phyloP scores from a whole-genome alignment of 768 basidiomycete species.

The Suillus weaverae region DNA sequence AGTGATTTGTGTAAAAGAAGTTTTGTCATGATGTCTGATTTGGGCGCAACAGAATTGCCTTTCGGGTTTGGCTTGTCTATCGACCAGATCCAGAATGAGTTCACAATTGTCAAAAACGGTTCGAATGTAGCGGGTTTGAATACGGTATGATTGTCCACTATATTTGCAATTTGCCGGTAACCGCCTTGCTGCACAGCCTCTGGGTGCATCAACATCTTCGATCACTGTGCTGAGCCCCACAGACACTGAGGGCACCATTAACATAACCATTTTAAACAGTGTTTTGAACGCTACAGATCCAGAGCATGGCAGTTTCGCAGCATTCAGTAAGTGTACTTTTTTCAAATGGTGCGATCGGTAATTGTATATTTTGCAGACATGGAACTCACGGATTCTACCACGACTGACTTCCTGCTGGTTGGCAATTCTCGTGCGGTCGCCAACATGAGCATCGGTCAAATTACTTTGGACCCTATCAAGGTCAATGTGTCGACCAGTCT shows the following conservation, averaged over 20 bases:
- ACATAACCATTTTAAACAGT: slow-evolving; percentile 61
- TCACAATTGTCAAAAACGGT: slow-evolving; percentile 58
- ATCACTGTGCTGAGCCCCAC: slow-evolving; percentile 51
- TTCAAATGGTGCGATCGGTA: background rate
- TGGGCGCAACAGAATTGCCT: slow-evolving; percentile 51
- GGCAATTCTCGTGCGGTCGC: slow-evolving; percentile 63
- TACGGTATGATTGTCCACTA: slow-evolving; percentile 41
- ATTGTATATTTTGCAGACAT: slow-evolving; percentile 39
- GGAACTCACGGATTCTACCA: slow-evolving; percentile 51
- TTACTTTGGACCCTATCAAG: slow-evolving; percentile 69
- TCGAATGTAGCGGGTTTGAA: slow-evolving; percentile 55
- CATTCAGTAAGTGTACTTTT: slow-evolving; percentile 50
- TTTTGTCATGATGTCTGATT: background rate
- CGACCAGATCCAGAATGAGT: slow-evolving; percentile 62
- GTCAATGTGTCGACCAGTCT: slow-evolving; percentile 67
- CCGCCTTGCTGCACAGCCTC: slow-evolving; percentile 41
- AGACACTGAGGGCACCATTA: slow-evolving; percentile 61
- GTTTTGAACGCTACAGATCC: slow-evolving; percentile 47
- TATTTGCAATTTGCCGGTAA: background rate
- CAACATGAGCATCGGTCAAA: slow-evolving; percentile 59
- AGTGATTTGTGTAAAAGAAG: slow-evolving; percentile 15
- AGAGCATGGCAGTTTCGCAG: slow-evolving; percentile 52
- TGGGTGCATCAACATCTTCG: slow-evolving; percentile 62
- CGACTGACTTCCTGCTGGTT: slow-evolving; percentile 54
- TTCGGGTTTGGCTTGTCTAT: slow-evolving; percentile 68